A percentile compares a stretch with the other conserved stretches of the same genome.
Evolutionary conservation across 2,329 filamentous ascomycete species (phyloP).

Genomic region (Fusarium udum): DNA sequence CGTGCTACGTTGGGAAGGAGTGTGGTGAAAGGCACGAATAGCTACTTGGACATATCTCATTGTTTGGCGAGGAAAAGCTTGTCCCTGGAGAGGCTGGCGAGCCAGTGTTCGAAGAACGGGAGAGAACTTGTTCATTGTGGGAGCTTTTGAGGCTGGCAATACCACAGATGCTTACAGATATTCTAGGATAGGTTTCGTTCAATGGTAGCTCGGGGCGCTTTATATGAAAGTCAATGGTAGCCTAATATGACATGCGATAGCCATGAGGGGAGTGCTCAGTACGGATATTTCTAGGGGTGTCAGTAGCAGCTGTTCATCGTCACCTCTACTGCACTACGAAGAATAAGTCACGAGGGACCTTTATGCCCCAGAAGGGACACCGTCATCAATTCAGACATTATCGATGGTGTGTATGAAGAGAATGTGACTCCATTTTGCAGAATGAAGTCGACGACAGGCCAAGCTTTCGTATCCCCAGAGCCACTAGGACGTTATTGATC

Average conservation of each 20-base stretch:
- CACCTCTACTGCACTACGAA: constrained; percentile 8
- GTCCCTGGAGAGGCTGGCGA: constrained; percentile 26
- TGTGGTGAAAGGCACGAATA: constrained; percentile 37
- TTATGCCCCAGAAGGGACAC: not conserved
- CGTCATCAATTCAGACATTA: not conserved
- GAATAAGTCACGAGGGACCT: constrained; percentile 6
- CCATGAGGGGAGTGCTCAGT: not conserved
- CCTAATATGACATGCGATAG: not conserved
- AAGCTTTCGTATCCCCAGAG: not conserved
- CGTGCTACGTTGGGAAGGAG: constrained; percentile 28
- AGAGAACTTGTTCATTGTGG: constrained; percentile 41
- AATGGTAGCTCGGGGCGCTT: constrained; percentile 1
- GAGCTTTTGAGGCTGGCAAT: not conserved
- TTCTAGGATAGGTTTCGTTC: not conserved
- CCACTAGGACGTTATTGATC: constrained; percentile 35
- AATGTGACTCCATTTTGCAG: constrained; percentile 1
- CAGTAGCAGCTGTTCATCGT: constrained; percentile 5
- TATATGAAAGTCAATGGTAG: constrained; percentile 12
- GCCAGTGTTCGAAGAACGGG: constrained; percentile 35
- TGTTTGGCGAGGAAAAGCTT: constrained; percentile 12
- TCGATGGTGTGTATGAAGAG: not conserved
- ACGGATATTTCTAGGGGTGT: not conserved
- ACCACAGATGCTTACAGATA: not conserved
- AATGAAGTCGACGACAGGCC: not conserved
- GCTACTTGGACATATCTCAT: constrained; percentile 9